Evolutionary conservation across 225 moss, liverwort and hornwort genomes (phyloP).

Genomic region (Antitrichia curtipendula): DNA sequence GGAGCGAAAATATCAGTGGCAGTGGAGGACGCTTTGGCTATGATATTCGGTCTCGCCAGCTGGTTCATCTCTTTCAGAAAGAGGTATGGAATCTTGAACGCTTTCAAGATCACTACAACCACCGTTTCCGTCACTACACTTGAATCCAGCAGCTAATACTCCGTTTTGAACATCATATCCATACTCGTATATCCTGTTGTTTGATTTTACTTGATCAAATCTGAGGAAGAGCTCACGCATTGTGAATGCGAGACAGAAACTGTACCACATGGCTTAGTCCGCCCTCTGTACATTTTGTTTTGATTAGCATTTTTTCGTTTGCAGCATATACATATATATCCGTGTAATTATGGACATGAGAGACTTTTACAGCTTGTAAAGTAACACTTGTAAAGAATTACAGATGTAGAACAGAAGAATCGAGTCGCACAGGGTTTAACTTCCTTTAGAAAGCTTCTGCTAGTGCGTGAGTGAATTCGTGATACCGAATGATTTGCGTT

Average conservation of each 20-base stretch:
- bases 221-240: background rate
- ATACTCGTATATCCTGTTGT: background rate
- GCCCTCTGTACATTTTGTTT: background rate
- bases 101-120: background rate
- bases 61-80: background rate
- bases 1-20: background rate
- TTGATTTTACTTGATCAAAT: background rate
- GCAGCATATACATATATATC: no score
- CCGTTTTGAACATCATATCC: background rate
- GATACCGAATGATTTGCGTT: background rate
- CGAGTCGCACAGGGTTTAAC: background rate
- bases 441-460: background rate
- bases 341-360: background rate
- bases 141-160: background rate
- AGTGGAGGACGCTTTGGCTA: background rate
- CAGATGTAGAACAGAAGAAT: background rate
- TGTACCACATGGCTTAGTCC: background rate
- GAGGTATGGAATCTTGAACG: background rate
- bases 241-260: background rate
- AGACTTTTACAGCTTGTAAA: background rate
- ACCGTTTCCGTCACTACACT: background rate
- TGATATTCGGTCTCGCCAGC: background rate
- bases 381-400: background rate
- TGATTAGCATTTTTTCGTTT: background rate
- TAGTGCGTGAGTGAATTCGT: background rate